Evolutionary conservation across 805 yeast genomes (phyloP), one percentile per base, ranked within the genome.

Genomic region (Kluyveromyces aestuarii): DNA sequence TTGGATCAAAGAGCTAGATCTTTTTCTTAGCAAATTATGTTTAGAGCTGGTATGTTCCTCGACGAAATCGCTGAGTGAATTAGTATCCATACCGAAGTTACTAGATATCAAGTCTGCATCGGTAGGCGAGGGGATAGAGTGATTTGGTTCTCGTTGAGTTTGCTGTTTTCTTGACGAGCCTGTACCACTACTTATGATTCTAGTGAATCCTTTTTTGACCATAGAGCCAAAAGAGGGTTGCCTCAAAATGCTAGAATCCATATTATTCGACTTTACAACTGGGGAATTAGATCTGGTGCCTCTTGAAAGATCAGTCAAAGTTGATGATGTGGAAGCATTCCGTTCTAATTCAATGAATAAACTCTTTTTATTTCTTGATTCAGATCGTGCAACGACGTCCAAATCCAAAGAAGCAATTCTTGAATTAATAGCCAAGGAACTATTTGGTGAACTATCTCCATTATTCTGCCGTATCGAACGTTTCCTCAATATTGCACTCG

Each of bases 401-500:
- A 43, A 33, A 18, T 43, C 45, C 45, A 43, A 19, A 14, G 45
- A 43, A 4, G 45, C 38, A 10, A 43, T 19, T 21, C 45, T 33
- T 10, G 36, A 13, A 16, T 27, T 25, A 7, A 27, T 27, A 11
- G 36, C 17, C 37, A 14, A n/a, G 6, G 17, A 14, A 25, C 9
- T 8, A 19, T 2, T 18, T 25, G 27, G 36, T 8, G 44, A 17
- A 17, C n/a, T 9, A 33, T 18, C 27, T 13, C 33, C 30, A 11
- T 18, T 19, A 21, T 27, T 43, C 33, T 43, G 45, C 33, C 45
- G 45, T 21, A 57, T 35, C 5, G 69, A 62, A 2, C 59, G 53
- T 44, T 61, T 64, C 36, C 65, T 53, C 27, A 63, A 44, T 21
- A 64, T 49, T 2, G 63, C 59, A 45, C 62, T 61, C 0, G 69